phyloP scores from a whole-genome alignment of 106 monocot genomes.

The Xerophyta viscosa region DNA sequence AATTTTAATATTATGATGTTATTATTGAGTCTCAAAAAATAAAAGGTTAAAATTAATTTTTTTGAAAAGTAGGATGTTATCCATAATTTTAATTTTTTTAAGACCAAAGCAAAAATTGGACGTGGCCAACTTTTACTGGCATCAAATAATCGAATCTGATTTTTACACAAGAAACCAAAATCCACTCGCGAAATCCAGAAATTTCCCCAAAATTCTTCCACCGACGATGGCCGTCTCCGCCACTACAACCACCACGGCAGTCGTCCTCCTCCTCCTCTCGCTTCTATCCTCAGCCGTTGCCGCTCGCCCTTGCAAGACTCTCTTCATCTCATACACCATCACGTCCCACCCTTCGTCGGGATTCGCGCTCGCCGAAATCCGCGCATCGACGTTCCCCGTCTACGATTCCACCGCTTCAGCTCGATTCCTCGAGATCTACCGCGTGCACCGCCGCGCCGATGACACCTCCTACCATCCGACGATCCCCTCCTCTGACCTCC shows the following conservation, averaged over 20 bases:
- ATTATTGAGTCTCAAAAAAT: too few species aligned
- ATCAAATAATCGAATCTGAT: too few species aligned
- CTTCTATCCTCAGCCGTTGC: conserved; percentile 15
- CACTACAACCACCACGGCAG: not conserved
- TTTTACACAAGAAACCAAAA: too few species aligned
- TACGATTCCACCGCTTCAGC: not conserved
- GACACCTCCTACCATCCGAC: not conserved
- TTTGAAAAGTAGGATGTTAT: too few species aligned
- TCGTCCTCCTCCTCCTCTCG: conserved; percentile 19
- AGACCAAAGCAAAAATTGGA: too few species aligned
- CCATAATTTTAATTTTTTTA: too few species aligned
- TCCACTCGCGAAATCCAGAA: too few species aligned
- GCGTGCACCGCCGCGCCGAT: conserved; percentile 12
- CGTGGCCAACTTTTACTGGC: too few species aligned
- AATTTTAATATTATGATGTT: too few species aligned
- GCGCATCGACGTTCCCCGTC: not conserved
- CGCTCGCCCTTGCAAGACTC: conserved; percentile 45
- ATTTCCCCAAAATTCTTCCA: not conserved
- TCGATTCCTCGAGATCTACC: conserved; percentile 26
- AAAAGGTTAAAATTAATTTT: too few species aligned
- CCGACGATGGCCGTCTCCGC: conserved; percentile 14
- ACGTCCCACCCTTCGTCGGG: conserved; percentile 26
- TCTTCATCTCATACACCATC: conserved; percentile 48
- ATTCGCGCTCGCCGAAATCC: conserved; percentile 1
- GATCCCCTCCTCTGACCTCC: not conserved